These are phyloP conservation scores for Poronia punctata DNA, from an alignment of 495 filamentous ascomycete genomes.

Conservation along the genomic window DNA sequence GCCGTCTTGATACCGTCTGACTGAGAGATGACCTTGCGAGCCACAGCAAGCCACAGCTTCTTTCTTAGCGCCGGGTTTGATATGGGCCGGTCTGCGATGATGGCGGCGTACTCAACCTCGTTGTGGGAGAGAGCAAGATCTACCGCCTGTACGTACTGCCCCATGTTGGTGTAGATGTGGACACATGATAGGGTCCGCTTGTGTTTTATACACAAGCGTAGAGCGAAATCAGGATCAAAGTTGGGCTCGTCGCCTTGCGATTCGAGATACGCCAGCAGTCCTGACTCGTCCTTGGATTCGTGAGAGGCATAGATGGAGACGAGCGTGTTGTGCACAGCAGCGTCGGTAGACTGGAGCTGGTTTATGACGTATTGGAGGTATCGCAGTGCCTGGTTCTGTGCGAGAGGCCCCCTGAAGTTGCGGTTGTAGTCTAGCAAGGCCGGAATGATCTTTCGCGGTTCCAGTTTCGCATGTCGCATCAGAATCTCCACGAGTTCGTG, in stretches of 20 bases:
- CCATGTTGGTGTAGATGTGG: conserved; percentile 94
- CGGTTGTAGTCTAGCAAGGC: conserved; percentile 90
- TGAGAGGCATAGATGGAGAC: conserved; percentile 94
- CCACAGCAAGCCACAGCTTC: conserved; percentile 89
- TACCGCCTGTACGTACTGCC: conserved; percentile 85
- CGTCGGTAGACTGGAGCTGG: conserved; percentile 69
- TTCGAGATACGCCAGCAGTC: conserved; percentile 81
- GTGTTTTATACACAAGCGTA: conserved; percentile 90
- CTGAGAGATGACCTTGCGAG: conserved; percentile 82
- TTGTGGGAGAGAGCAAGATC: conserved; percentile 82
- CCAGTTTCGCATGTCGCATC: conserved; percentile 86
- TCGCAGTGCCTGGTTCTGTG: conserved; percentile 85
- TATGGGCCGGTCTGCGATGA: conserved; percentile 82
- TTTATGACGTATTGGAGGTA: conserved; percentile 93
- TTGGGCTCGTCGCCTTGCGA: conserved; percentile 58
- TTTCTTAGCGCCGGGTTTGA: conserved; percentile 76
- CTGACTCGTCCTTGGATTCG: conserved; percentile 69
- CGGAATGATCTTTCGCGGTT: conserved; percentile 82
- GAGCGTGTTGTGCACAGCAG: conserved; percentile 95
- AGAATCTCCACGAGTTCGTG: conserved; percentile 83
- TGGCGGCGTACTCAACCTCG: conserved; percentile 80
- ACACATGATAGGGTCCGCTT: conserved; percentile 87
- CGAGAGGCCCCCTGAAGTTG: conserved; percentile 52
- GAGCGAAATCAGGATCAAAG: conserved; percentile 96
- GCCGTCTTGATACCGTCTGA: conserved; percentile 85